Evolutionary conservation across 2,329 filamentous ascomycete species (phyloP), one percentile per base, ranked within the genome.

Genomic region (Alternaria atra): DNA sequence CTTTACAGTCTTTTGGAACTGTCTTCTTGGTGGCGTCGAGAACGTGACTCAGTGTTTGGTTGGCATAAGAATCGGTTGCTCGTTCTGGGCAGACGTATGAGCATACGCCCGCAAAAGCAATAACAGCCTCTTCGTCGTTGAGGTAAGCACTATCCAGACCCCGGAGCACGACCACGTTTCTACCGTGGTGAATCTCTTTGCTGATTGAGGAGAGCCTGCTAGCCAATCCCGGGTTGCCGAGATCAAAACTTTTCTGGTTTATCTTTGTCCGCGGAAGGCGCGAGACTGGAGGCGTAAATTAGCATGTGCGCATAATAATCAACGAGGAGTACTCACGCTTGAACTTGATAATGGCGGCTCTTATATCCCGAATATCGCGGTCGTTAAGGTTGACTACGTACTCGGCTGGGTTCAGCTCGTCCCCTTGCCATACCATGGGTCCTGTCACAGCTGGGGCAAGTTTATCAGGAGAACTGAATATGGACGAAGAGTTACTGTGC

Each of bases 61-160:
- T 78, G 43, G 77, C 77, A 55, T 76, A 78, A 6, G 74, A 74
- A 58, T 79, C 77, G 3, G 77, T 78, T 9, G 76, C 77, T 48
- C 77, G 70, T 32, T 69, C 55, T 12, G 71, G 60, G 51, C 70
- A 72, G 23, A 77, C 69, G 53, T 78, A 70, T 2, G 76, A 70
- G 47, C 65, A 74, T 27, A 78, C 44, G 12, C 77, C 77, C 7
- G 64, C 74, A 48, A 77, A 78, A 6, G 75, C 76, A 54, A 79
- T 73, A 15, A 76, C 69, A n/a, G 73, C 71, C 55, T 79, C 76
- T 52, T 78, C 73, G 48, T 77, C 76, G 43, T 77, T 78, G 58
- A 79, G 70, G 5, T 68, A 65, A n/a, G 73, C 73, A 9, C 61
- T 55, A 44, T 76, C 64, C 17, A 79, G 67, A 25, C 77, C 77